phyloP scores from a whole-genome alignment of 768 basidiomycete species.

The Favolaschia claudopus region DNA sequence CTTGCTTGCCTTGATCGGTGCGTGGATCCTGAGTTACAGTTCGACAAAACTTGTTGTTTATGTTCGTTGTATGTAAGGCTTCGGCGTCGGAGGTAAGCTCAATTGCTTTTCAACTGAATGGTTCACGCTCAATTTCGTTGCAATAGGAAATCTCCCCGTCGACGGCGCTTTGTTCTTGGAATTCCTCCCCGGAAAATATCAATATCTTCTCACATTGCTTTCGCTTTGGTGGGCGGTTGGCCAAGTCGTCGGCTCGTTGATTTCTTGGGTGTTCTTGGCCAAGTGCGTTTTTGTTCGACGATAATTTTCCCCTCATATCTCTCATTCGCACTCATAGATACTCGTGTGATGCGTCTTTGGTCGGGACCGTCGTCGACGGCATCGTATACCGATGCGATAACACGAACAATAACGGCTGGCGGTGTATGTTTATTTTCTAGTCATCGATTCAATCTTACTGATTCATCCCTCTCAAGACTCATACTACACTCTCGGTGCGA shows the following conservation, averaged over 20 bases:
- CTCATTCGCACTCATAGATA: no score
- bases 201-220: conserved; percentile 65
- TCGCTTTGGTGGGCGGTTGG: conserved; percentile 65
- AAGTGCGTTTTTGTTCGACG: conserved; percentile 40
- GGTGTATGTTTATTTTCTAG: conserved; percentile 57
- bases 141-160: conserved; percentile 64
- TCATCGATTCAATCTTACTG: conserved; percentile 30
- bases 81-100: conserved; percentile 65
- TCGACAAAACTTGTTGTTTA: conserved; percentile 35
- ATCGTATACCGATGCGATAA: conserved; percentile 40
- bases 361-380: conserved; percentile 55
- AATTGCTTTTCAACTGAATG: no score
- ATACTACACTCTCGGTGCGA: conserved; percentile 64
- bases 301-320: neutral
- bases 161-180: conserved; percentile 68
- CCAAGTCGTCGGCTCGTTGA: conserved; percentile 35
- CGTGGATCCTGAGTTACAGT: neutral
- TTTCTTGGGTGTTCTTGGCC: conserved; percentile 65
- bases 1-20: conserved; percentile 23
- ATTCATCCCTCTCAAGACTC: conserved; percentile 56
- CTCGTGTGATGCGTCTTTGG: conserved; percentile 46
- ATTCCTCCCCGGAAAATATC: conserved; percentile 62
- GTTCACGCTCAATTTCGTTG: no score
- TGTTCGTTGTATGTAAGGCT: conserved; percentile 55
- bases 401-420: conserved; percentile 62